phyloP scores from a whole-genome alignment of 192 early-diverging fungal genomes.

The Podila horticola region DNA sequence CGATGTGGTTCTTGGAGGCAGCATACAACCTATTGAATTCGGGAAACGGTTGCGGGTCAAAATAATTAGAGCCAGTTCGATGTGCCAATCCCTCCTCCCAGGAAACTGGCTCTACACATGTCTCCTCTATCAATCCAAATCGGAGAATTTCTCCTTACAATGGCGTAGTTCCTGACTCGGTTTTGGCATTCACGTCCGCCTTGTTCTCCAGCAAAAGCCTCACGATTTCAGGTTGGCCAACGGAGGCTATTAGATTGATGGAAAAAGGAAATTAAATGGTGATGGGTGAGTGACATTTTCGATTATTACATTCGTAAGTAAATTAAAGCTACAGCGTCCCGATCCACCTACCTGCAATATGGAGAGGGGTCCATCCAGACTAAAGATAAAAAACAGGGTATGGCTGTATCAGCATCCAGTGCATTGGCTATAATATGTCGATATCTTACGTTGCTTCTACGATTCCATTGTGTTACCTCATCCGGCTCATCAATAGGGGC shows the following conservation, averaged over 20 bases:
- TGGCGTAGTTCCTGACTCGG: conserved; percentile 61
- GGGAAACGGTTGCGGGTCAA: neutral
- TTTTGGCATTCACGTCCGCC: conserved; percentile 55
- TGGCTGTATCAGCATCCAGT: neutral
- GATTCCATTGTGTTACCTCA: conserved; percentile 49
- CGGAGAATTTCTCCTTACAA: conserved; percentile 44
- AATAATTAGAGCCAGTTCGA: no score
- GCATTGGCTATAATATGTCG: neutral
- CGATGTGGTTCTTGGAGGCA: conserved; percentile 67
- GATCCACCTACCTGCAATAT: conserved; percentile 59
- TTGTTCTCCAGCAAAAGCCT: conserved; percentile 49
- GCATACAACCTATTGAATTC: conserved; percentile 59
- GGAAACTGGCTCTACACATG: no score
- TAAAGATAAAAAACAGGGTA: conserved; percentile 10
- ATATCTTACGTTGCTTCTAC: neutral
- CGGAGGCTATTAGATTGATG: conserved; percentile 46
- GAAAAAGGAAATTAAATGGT: neutral
- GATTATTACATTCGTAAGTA: neutral
- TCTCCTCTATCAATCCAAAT: no score
- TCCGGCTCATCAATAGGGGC: conserved; percentile 75
- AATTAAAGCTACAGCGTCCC: neutral
- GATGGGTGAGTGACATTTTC: neutral
- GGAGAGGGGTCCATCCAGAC: conserved; percentile 64
- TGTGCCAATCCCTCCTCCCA: no score
- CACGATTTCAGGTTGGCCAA: conserved; percentile 53